Base-by-base conservation (phyloP, 2,329 filamentous ascomycete genomes). In the Blastomyces silverae region DNA sequence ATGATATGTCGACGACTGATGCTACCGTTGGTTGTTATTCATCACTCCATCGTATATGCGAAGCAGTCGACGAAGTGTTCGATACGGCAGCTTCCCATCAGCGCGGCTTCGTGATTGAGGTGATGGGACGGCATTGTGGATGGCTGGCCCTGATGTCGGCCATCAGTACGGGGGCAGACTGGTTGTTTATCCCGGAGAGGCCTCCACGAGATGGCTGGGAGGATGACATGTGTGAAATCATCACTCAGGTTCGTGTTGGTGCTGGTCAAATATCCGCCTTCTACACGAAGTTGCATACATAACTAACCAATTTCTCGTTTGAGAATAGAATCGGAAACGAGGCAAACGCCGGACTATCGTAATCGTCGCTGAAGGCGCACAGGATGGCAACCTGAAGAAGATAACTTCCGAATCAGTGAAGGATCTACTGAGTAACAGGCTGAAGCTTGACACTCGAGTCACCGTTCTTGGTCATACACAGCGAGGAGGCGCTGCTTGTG, bases 331-430 rank as follows among this genome's bases (percentile, higher is more conserved):
- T 79, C 88, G 94, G 69, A 82, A 84, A 67, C 84, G 91, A 73
- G 94, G 94, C 73, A 99, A 97, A 84, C 86, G 94, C 72, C 95
- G 96, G 82, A 97, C 94, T 1, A 97, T 97, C 71, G 93, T 99
- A 72, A 96, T 99, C 71, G 89, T 99, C 62, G 94, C 94, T 62
- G 94, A 99, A 79, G 94, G 94, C 70, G 94, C 94, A 58, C 89
- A 92, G 70, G 92, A 97, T 78, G 84, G 85, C 68, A 80, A 93
- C 63, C 86, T 96, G 65, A 89, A 89, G 74, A 93, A 91, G 78
- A 96, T 99, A 72, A 86, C 86, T 0, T 87, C 91, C 11, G 80
- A 83, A 22, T 88, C 89, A 78, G 90, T 99, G 77, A 96, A 94
- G 76, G 85, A 93, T 70, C 86, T 97, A 61, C 85, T 99, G n/a